Conservation (phyloP, 305 asterid species). For the Solanum hybrid region DNA sequence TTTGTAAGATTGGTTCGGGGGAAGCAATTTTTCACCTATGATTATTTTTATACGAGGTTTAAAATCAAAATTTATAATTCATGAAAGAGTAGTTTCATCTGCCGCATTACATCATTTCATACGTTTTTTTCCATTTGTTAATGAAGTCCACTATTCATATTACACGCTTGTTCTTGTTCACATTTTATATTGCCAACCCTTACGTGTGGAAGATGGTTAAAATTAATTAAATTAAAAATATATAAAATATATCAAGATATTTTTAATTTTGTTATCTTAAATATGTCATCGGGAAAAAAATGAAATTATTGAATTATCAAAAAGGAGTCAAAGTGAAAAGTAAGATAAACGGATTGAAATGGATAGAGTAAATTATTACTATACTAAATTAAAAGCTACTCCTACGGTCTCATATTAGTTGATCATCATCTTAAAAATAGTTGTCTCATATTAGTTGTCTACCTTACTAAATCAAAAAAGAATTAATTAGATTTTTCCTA, state of each 20-base stretch:
- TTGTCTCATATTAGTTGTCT: no score
- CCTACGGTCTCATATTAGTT: no score
- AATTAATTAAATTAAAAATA: background rate
- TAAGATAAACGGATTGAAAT: background rate
- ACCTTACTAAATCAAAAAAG: no score
- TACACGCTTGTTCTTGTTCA: background rate
- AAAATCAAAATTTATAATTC: background rate
- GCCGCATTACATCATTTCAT: no score
- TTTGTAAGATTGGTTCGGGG: background rate
- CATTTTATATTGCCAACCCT: background rate
- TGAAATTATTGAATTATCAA: background rate
- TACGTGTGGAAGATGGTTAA: background rate
- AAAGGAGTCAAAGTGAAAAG: no score
- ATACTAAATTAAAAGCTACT: background rate
- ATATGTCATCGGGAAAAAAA: accelerated
- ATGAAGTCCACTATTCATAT: background rate
- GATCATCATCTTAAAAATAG: no score
- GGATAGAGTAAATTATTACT: background rate
- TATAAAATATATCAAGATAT: background rate
- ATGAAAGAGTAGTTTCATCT: no score
- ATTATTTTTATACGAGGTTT: accelerated
- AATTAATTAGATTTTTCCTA: no score
- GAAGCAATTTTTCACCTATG: accelerated
- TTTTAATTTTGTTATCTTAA: background rate
- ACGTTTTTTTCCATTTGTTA: background rate